These are phyloP conservation scores for Sugiyamaella pinicola DNA, from an alignment of 1,139 yeast species.

Conservation along the genomic window DNA sequence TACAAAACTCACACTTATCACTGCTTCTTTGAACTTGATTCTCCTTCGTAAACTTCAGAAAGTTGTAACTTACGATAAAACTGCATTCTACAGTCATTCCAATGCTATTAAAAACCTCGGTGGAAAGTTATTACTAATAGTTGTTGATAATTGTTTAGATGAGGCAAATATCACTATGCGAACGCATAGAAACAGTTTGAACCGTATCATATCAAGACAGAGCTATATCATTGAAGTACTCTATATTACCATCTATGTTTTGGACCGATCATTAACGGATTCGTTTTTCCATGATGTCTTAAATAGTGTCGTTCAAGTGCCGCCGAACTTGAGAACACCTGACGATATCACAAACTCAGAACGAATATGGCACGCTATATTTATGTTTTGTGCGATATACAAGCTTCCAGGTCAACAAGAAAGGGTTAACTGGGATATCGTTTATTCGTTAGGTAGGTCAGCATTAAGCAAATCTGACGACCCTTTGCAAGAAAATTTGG, in stretches of 20 bases:
- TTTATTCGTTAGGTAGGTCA: not conserved
- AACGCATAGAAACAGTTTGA: slow-evolving; percentile 19
- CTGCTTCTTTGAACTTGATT: slow-evolving; percentile 11
- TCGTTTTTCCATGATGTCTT: slow-evolving; percentile 2
- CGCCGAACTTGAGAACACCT: not conserved
- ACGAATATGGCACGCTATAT: slow-evolving; percentile 10
- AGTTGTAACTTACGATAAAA: not conserved
- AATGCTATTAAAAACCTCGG: slow-evolving; percentile 13
- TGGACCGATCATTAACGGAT: slow-evolving; percentile 2
- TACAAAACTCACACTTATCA: slow-evolving; percentile 6
- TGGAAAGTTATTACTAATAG: not conserved
- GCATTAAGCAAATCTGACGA: slow-evolving; percentile 1
- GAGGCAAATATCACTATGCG: slow-evolving; percentile 10
- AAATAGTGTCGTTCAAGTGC: not conserved
- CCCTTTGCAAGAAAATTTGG: slow-evolving; percentile 5
- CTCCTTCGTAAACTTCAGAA: slow-evolving; percentile 6
- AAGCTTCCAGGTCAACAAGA: not conserved
- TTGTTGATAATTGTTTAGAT: slow-evolving; percentile 1
- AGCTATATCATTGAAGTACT: slow-evolving; percentile 23
- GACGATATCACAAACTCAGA: slow-evolving; percentile 6
- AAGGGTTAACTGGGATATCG: slow-evolving; percentile 7
- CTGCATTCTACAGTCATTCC: slow-evolving; percentile 8
- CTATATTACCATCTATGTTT: slow-evolving; percentile 12
- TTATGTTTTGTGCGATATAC: slow-evolving; percentile 9
- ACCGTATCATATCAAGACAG: slow-evolving; percentile 15